phyloP scores from a whole-genome alignment of 495 filamentous ascomycete species.

The Talaromyces ruber region DNA sequence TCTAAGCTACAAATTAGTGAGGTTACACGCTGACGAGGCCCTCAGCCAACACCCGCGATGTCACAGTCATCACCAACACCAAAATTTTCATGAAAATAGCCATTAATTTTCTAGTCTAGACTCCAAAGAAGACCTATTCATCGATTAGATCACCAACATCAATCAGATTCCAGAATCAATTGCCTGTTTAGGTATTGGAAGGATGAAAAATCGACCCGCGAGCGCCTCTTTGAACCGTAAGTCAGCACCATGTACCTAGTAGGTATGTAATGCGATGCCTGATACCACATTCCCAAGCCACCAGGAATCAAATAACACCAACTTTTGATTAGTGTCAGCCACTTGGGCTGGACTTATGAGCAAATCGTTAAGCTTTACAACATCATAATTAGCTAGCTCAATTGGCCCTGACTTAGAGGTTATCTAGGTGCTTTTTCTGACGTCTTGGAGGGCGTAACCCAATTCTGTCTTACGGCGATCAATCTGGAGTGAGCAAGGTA shows the following conservation, averaged over 20 bases:
- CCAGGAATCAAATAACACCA: background rate
- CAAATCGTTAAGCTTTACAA: no score
- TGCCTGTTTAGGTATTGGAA: background rate
- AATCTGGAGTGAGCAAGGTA: no score
- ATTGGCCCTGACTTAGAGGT: no score
- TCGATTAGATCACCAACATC: no score
- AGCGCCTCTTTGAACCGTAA: background rate
- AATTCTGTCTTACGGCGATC: no score
- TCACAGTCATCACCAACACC: background rate
- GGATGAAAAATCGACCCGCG: background rate
- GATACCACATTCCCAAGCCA: background rate
- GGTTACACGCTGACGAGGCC: background rate
- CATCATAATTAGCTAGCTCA: no score
- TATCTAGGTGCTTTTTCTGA: no score
- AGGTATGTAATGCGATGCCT: background rate
- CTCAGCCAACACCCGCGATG: background rate
- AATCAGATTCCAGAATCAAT: no score
- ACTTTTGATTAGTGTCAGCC: background rate
- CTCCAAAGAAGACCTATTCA: background rate
- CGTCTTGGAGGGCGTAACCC: no score
- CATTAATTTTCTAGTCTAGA: background rate
- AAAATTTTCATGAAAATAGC: background rate
- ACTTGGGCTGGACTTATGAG: background rate
- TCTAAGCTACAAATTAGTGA: background rate
- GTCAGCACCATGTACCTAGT: no score